A percentile compares a stretch with the other conserved stretches of the same genome.
These are phyloP conservation scores for Adansonia digitata DNA, from an alignment of 345 rosid species.

Conservation along the genomic window DNA sequence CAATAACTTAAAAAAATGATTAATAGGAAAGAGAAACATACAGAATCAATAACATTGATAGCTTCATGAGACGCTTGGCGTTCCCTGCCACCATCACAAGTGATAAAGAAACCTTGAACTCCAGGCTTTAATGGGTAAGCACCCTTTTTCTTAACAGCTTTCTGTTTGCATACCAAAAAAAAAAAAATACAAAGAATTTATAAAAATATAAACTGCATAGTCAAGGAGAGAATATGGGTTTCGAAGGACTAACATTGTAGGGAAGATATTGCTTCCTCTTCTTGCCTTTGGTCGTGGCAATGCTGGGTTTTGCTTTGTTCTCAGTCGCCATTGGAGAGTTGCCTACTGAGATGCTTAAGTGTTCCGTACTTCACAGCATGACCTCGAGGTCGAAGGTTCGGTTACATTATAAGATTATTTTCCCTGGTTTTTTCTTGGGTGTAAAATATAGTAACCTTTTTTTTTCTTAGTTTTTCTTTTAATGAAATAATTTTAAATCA, in stretches of 20 bases:
- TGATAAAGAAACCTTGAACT: conserved; percentile 78
- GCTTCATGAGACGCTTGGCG: conserved; percentile 85
- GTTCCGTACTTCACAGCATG: neutral
- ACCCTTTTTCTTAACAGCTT: conserved; percentile 78
- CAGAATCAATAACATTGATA: conserved; percentile 73
- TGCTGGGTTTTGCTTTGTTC: conserved; percentile 26
- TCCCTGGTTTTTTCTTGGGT: too few species aligned
- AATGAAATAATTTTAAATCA: too few species aligned
- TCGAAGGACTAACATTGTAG: conserved; percentile 39
- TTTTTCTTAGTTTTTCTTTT: too few species aligned
- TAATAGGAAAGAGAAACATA: conserved; percentile 24
- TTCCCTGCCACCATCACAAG: conserved; percentile 90
- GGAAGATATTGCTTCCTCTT: conserved; percentile 85
- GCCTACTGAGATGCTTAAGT: neutral
- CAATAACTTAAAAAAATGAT: neutral
- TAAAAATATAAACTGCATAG: neutral
- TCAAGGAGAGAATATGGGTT: neutral
- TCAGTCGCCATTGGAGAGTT: conserved; percentile 35
- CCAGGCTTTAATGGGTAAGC: conserved; percentile 81
- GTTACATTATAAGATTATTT: neutral
- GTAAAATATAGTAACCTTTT: too few species aligned
- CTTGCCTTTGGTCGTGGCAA: conserved; percentile 36
- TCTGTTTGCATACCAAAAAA: conserved; percentile 32
- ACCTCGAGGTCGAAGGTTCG: neutral
- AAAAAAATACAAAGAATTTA: neutral